Evolutionary conservation across 2,329 filamentous ascomycete genomes (phyloP), one percentile per base, ranked within the genome.

Genomic region (Claviceps monticola): DNA sequence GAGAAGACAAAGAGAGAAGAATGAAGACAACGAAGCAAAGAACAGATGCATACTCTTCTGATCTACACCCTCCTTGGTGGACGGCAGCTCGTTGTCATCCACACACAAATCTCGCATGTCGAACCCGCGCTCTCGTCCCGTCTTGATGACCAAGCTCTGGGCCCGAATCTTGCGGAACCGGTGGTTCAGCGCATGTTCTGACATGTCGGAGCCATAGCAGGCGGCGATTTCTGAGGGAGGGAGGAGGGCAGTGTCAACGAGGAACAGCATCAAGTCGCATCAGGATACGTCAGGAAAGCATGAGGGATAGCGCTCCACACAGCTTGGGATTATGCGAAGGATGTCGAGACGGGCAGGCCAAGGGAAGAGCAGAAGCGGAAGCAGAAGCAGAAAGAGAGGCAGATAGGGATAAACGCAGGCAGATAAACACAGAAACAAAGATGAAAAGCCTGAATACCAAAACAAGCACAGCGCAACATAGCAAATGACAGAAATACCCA

Each of bases 161-260:
- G 70, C 67, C 45, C 68, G 69, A 50, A 77, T 60, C 13, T 68
- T 67, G 49, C 75, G 71, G 57, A 78, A 74, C 49, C 74, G 74
- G 59, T 79, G 76, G 56, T 77, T 71, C 34, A 78, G 62, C 29
- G 70, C 69, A 53, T 68, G 62, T 43, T 67, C 65, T 21, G 72
- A 73, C 62, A 70, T 66, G 58, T 76, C 74, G n/a, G 71, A 72
- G 54, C 74, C 74, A 58, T 69, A 75, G 56, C 70, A 71, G 53
- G 64, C 61, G 42, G 61, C 66, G 56, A 78, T 75, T 58, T 70
- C 74, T 78, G 66, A 29, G 17, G 5, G 46, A 39, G 17, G 17
- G 16, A 17, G 3, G 43, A 21, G 39, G 19, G 21, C 16, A 11
- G 13, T 44, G 64, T 65, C 61, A 66, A 66, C n/a, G 34, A 23